Conservation (phyloP, 208 protist species). For the Leishmania lainsoni region DNA sequence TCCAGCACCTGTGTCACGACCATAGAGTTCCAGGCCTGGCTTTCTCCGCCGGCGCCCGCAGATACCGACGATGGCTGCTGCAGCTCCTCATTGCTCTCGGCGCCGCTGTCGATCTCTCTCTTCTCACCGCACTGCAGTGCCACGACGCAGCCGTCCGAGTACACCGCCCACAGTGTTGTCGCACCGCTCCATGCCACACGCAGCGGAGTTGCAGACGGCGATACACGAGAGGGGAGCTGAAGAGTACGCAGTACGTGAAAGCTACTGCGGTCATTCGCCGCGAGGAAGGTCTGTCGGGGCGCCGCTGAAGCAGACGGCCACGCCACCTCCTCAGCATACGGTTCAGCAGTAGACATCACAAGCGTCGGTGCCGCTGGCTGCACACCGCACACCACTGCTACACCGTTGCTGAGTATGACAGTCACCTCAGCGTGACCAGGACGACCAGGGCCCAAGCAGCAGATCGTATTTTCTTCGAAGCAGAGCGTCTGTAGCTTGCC, state of each 20-base stretch:
- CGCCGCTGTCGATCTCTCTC: not conserved
- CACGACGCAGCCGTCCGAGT: conserved; percentile 47
- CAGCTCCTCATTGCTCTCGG: not conserved
- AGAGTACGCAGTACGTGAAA: conserved; percentile 24
- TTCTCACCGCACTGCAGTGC: conserved; percentile 24
- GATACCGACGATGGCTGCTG: conserved; percentile 10
- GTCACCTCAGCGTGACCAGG: conserved; percentile 48
- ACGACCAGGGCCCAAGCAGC: conserved; percentile 48
- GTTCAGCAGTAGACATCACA: not conserved
- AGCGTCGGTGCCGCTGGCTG: not conserved
- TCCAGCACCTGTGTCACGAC: conserved; percentile 3
- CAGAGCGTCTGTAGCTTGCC: conserved; percentile 36
- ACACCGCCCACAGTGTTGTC: conserved; percentile 59
- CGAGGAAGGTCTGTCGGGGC: conserved; percentile 13
- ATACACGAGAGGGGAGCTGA: conserved; percentile 13
- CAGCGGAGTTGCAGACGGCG: conserved; percentile 26
- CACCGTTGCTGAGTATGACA: conserved; percentile 53
- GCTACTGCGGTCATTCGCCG: conserved; percentile 14
- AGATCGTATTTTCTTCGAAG: conserved; percentile 39
- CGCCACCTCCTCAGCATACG: not conserved
- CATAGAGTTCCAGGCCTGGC: not conserved
- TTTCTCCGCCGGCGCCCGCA: not conserved
- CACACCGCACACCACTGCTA: conserved; percentile 48
- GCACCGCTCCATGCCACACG: conserved; percentile 40
- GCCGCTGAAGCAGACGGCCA: not conserved